phyloP scores from a whole-genome alignment of 164 flowering plant genomes.

The Warburgia ugandensis region DNA sequence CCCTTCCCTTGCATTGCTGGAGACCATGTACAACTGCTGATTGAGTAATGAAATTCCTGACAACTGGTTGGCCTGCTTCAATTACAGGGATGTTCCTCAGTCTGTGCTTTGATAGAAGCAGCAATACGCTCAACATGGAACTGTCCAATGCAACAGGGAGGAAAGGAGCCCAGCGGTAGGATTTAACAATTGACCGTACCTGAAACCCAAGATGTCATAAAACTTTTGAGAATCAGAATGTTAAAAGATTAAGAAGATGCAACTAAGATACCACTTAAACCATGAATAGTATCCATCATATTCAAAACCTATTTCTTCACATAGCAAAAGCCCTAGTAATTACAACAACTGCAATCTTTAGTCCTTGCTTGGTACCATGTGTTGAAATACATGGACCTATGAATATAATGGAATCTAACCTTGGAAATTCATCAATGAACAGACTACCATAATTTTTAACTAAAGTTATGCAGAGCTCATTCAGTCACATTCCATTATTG shows the following conservation, averaged over 20 bases:
- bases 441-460: no score
- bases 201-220: slow-evolving; percentile 21
- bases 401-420: no score
- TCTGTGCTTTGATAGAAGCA: slow-evolving; percentile 82
- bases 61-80: slow-evolving; percentile 49
- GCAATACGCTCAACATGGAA: slow-evolving; percentile 71
- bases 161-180: slow-evolving; percentile 82
- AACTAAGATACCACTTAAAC: neutral
- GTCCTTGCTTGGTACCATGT: no score
- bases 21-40: slow-evolving; percentile 81
- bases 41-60: slow-evolving; percentile 84
- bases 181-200: slow-evolving; percentile 64
- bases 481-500: no score
- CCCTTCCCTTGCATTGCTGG: slow-evolving; percentile 70
- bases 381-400: no score
- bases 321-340: no score
- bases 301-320: no score
- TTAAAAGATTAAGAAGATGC: neutral
- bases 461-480: no score
- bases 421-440: no score
- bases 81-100: slow-evolving; percentile 82
- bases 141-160: slow-evolving; percentile 67
- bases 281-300: no score
- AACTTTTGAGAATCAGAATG: neutral
- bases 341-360: no score